These are phyloP conservation scores for Crithidia thermophila DNA, from an alignment of 208 protist species.

Conservation along the genomic window DNA sequence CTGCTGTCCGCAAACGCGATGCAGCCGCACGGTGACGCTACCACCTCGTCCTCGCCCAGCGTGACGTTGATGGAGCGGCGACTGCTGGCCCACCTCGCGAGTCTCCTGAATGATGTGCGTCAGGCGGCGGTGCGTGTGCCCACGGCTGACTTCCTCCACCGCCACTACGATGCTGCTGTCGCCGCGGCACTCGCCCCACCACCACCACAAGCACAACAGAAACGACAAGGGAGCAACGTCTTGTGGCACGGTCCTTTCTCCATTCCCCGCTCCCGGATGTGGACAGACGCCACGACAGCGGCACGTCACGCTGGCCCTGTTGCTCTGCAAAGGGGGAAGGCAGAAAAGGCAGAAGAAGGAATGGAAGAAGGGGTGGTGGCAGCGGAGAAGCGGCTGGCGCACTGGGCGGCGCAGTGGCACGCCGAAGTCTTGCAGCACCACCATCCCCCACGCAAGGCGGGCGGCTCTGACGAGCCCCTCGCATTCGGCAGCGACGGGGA, in stretches of 20 bases:
- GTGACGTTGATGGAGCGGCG: neutral
- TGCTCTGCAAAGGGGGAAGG: neutral
- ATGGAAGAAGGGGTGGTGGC: constrained; percentile 2
- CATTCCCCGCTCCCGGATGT: neutral
- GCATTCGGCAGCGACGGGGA: neutral
- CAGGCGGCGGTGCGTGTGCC: neutral
- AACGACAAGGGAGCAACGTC: too few relatives aligned
- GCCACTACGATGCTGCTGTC: neutral
- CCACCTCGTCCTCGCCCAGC: neutral
- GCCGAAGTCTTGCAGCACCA: neutral
- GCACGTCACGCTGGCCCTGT: too few relatives aligned
- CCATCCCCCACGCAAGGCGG: neutral
- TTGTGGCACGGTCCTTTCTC: too few relatives aligned
- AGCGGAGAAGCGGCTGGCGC: constrained; percentile 14
- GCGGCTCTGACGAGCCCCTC: neutral
- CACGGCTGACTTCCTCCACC: neutral
- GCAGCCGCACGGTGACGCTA: neutral
- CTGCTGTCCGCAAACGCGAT: neutral
- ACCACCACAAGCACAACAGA: neutral
- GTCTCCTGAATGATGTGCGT: neutral
- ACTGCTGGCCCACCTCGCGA: neutral
- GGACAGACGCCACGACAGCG: too few relatives aligned
- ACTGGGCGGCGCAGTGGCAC: constrained; percentile 16
- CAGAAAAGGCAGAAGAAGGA: neutral
- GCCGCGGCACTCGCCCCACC: neutral